Evolutionary conservation across 192 early-diverging fungal genomes (phyloP).

Genomic region (Podila epicladia): DNA sequence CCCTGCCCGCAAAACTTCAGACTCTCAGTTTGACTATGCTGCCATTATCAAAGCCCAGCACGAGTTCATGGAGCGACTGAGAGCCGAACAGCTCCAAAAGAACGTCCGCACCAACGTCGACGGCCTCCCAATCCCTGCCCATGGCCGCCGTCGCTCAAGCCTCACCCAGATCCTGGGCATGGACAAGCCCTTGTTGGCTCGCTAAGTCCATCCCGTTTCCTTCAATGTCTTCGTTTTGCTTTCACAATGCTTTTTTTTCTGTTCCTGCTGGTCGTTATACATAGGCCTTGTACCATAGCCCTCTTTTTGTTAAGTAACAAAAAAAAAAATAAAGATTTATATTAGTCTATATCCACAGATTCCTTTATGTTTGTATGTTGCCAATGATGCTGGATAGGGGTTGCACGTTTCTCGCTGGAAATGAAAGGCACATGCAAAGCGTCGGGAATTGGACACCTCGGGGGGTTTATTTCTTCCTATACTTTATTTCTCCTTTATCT

Average conservation of each 20-base stretch:
- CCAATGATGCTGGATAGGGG: too few species aligned
- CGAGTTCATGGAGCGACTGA: slow-evolving; percentile 31
- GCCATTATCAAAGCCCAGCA: slow-evolving; percentile 22
- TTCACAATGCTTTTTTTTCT: neutral
- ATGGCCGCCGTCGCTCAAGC: slow-evolving; percentile 21
- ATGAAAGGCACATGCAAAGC: too few species aligned
- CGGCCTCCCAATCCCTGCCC: slow-evolving; percentile 27
- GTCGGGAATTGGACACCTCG: too few species aligned
- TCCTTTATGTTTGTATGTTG: too few species aligned
- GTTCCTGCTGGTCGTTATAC: neutral
- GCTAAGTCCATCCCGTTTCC: slow-evolving; percentile 1
- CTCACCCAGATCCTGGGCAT: slow-evolving; percentile 16
- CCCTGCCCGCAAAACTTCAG: slow-evolving; percentile 15
- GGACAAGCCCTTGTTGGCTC: slow-evolving; percentile 32
- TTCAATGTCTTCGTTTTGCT: neutral
- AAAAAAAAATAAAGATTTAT: too few species aligned
- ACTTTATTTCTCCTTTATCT: too few species aligned
- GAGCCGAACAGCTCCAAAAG: slow-evolving; percentile 19
- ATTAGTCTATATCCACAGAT: too few species aligned
- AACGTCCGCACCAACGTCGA: slow-evolving; percentile 21
- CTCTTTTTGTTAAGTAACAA: too few species aligned
- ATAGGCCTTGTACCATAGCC: too few species aligned
- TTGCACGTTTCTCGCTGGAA: too few species aligned
- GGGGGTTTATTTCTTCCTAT: too few species aligned
- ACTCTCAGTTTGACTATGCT: slow-evolving; percentile 11